Base-by-base conservation (phyloP, 208 protist species). In the Naegleria lovaniensis region DNA sequence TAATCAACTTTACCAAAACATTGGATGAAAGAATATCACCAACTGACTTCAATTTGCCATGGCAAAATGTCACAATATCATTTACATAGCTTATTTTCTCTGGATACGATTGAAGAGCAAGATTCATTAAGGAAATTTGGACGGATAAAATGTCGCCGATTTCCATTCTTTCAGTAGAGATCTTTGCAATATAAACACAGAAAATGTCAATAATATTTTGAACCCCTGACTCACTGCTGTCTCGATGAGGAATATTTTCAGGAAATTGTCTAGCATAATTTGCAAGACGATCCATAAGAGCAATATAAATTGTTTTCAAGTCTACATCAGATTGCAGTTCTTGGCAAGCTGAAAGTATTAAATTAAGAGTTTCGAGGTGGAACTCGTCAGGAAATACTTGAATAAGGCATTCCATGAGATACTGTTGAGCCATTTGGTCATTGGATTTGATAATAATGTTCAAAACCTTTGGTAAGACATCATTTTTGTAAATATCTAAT, bases 311-410 rank as follows among this genome's bases (percentile, higher is more conserved):
- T 43, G 89, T 90, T 58, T 96, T 94, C n/a, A 98, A 93, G 89
- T 99, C 96, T 7, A 99, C 98, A 33, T 58, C 90, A 33, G 90
- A 0, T 75, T 95, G 93, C 16, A 99, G 92, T 83, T 96, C 85
- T 40, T 91, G 91, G 91, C 93, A 95, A 11, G 96, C 92, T 59
- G 92, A 59, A 9, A 99, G 93, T 51, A 99, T 94, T 41, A 94
- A 87, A 85, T 95, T 91, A 0, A 99, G 94, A 13, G 98, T 99
- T 39, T 92, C 92, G 4, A 99, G 95, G 93, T 99, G 99, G 91
- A 98, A 99, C 88, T 99, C 98, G 92, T 99, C 97, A 0, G 98
- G 98, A 92, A 99, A 99, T 7, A 99, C 97, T 93, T 99, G 98
- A 79, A 99, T 97, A 79, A 99, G 94, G 85, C 98, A 96, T 91